Evolutionary conservation across 2,329 filamentous ascomycete genomes (phyloP).

Genomic region (Phialophora chinensis): DNA sequence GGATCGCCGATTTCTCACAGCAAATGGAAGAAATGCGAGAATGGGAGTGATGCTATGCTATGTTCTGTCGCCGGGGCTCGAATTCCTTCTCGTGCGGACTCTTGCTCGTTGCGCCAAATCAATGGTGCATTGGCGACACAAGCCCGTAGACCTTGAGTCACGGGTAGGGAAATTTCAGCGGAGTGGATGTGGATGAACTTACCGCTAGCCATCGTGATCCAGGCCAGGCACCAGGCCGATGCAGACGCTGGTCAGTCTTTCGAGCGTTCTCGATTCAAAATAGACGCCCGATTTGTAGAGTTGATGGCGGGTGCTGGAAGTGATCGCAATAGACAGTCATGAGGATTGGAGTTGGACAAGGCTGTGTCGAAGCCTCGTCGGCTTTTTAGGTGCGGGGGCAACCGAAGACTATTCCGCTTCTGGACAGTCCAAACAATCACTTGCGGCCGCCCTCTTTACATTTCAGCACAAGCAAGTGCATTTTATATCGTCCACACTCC

Average conservation of each 20-base stretch:
- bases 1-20: neutral
- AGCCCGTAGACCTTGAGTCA: slow-evolving; percentile 13
- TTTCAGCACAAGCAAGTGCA: neutral
- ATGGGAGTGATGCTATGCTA: neutral
- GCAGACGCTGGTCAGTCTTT: neutral
- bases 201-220: slow-evolving; percentile 4
- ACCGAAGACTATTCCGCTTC: slow-evolving; percentile 16
- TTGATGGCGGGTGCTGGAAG: neutral
- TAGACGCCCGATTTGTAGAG: neutral
- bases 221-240: neutral
- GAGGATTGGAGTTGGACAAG: slow-evolving; percentile 1
- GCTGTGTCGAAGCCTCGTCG: slow-evolving; percentile 17
- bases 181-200: slow-evolving; percentile 1
- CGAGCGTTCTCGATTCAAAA: neutral
- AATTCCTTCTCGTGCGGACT: too few species aligned
- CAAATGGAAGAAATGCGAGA: too few species aligned
- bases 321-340: neutral
- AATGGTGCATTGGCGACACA: neutral
- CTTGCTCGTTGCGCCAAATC: neutral
- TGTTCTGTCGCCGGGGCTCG: neutral
- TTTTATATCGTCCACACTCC: neutral
- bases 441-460: neutral
- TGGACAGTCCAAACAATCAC: slow-evolving; percentile 11
- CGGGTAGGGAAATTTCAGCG: slow-evolving; percentile 1
- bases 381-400: slow-evolving; percentile 9